These are phyloP conservation scores for Drosera spatulata DNA, from an alignment of 179 eudicot species.

Conservation along the genomic window DNA sequence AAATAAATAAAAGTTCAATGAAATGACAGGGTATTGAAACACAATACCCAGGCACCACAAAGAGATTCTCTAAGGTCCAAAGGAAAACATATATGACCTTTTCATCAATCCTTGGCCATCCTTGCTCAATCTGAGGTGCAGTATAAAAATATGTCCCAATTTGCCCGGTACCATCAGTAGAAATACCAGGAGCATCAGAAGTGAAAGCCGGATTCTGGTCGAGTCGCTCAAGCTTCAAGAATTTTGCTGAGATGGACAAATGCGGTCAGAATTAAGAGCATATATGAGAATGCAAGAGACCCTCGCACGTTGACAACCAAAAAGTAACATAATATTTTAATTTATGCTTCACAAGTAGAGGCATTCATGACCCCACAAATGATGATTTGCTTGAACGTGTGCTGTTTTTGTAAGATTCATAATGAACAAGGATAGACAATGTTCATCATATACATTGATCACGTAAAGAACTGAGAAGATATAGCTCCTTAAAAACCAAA, in stretches of 20 bases:
- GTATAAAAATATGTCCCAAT: slow-evolving; percentile 94
- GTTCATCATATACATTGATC: no score
- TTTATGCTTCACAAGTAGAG: no score
- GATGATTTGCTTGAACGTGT: no score
- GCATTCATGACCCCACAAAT: no score
- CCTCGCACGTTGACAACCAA: no score
- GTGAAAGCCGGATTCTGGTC: slow-evolving; percentile 65
- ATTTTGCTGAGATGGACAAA: slow-evolving; percentile 58
- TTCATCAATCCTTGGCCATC: slow-evolving; percentile 96
- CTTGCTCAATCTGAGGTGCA: slow-evolving; percentile 98
- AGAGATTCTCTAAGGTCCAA: slow-evolving; percentile 3
- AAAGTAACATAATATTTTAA: no score
- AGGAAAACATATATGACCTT: slow-evolving; percentile 33
- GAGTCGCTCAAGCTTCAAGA: slow-evolving; percentile 83
- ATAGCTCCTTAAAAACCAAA: no score
- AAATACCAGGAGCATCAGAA: slow-evolving; percentile 59
- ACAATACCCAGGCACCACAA: slow-evolving; percentile 3
- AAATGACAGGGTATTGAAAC: slow-evolving; percentile 1
- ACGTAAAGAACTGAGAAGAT: no score
- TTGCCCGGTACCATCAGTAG: slow-evolving; percentile 85
- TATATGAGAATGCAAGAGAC: no score
- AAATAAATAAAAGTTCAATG: not conserved
- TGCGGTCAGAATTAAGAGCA: no score
- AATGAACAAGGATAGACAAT: no score
- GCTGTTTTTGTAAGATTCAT: no score